Percentiles rank a stretch among this genome's conserved stretches.
phyloP scores from a whole-genome alignment of 768 basidiomycete species.

The Kondoa subrosea region DNA sequence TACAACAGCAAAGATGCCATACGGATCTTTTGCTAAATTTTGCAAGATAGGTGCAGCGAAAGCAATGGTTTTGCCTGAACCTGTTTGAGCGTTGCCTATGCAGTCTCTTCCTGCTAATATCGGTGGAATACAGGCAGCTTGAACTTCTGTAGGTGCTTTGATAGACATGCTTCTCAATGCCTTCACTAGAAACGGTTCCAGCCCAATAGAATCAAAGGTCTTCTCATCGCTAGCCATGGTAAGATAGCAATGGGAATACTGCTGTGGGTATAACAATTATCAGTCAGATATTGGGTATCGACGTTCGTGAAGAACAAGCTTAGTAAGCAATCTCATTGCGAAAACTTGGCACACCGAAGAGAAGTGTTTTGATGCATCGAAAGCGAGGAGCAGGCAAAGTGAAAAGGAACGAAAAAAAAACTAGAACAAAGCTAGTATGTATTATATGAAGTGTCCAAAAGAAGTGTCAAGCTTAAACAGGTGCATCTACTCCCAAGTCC shows the following conservation, averaged over 20 bases:
- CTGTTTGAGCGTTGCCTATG: conserved; percentile 94
- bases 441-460: neutral
- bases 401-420: too few relatives aligned
- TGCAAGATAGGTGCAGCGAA: conserved; percentile 93
- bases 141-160: conserved; percentile 63
- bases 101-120: conserved; percentile 81
- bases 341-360: too few relatives aligned
- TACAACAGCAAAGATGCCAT: conserved; percentile 81
- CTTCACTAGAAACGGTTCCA: conserved; percentile 40
- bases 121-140: conserved; percentile 73
- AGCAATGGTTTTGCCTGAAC: conserved; percentile 92
- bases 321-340: too few relatives aligned
- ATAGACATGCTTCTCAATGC: conserved; percentile 74
- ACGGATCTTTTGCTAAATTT: conserved; percentile 69
- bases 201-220: conserved; percentile 27
- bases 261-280: too few relatives aligned
- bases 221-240: neutral
- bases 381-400: too few relatives aligned
- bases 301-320: too few relatives aligned
- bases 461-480: neutral
- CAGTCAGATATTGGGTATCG: too few relatives aligned
- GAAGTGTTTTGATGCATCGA: too few relatives aligned
- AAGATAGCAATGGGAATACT: too few relatives aligned
- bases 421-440: too few relatives aligned
- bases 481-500: neutral